Evolutionary conservation across 371 early-diverging fungal species (phyloP), one percentile per base, ranked within the genome.

Genomic region (Syncephalastrum sp.): DNA sequence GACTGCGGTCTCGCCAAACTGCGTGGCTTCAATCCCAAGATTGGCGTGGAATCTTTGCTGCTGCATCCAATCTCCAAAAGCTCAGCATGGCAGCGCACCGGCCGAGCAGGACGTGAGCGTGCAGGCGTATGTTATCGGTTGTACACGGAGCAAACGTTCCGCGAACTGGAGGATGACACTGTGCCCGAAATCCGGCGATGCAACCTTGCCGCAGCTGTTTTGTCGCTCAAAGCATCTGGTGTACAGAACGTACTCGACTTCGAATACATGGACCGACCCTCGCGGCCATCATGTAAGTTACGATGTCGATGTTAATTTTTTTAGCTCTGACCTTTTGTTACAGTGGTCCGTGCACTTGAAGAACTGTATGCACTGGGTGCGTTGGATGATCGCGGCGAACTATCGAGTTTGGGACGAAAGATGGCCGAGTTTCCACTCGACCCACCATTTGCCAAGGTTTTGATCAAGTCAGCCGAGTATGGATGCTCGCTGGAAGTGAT

Each of bases 1-100:
- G 99, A 99, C 66, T 94, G 95, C 42, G 99, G 99, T 0, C 88
- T 98, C 56, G 85, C 96, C 7, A 99, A 99, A 69, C 90, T 95
- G 62, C 97, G 96, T 75, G 96, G 93, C 21, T 95, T 92, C 72
- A 95, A 97, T 72, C 96, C 98, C 42, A 87, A 95, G 38, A 86
- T 95, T 48, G 91, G 94, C 41, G 89, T 94, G 43, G 98, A 98
- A 65, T 86, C 91, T 7, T 77, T 99, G 33, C 74, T 90, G 43
- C 85, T 96, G 0, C 84, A 88, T 50, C 94, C 94, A 15, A 91
- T 98, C 23, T 93, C 95, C 24, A 92, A 97, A 66, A 91, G 95
- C 24, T 92, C 96, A 15, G 98, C 99, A 3, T 79, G 92, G 60
- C 99, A 99, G 76, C 79, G 99, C 45, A 82, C 91, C 14, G 99